Evolutionary conservation across 2,329 filamentous ascomycete species (phyloP).

Genomic region (Colletotrichum lindemuthianum): DNA sequence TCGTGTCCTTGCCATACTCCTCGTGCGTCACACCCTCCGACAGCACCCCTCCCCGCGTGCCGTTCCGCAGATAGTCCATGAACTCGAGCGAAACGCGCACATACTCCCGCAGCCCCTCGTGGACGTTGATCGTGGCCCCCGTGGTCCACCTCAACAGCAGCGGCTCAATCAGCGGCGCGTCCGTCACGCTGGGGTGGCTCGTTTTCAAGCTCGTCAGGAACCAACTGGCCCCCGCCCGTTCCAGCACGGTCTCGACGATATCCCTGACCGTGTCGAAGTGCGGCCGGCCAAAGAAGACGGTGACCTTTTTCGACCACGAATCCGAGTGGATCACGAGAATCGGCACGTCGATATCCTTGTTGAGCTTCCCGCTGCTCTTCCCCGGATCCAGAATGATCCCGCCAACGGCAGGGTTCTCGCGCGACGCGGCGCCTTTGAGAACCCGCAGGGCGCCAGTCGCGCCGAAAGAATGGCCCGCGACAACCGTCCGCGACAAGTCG

Average conservation of each 20-base stretch:
- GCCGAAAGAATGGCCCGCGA: slow-evolving; percentile 73
- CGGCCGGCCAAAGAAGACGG: slow-evolving; percentile 69
- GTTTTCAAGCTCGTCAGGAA: slow-evolving; percentile 65
- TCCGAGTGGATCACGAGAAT: slow-evolving; percentile 71
- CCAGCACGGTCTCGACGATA: slow-evolving; percentile 52
- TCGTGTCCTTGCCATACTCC: slow-evolving; percentile 51
- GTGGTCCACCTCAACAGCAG: slow-evolving; percentile 69
- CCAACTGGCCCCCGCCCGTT: slow-evolving; percentile 58
- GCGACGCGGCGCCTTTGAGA: slow-evolving; percentile 48
- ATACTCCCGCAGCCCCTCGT: slow-evolving; percentile 67
- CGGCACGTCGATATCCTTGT: slow-evolving; percentile 67
- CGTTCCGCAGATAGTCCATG: slow-evolving; percentile 56
- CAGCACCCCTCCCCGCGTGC: slow-evolving; percentile 58
- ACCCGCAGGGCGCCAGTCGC: slow-evolving; percentile 71
- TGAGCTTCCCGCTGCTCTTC: slow-evolving; percentile 70
- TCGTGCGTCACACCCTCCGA: slow-evolving; percentile 58
- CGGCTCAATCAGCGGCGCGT: slow-evolving; percentile 73
- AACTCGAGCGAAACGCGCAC: slow-evolving; percentile 69
- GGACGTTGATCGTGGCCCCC: slow-evolving; percentile 66
- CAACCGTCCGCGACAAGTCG: slow-evolving; percentile 62
- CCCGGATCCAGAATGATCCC: slow-evolving; percentile 74
- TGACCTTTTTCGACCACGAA: slow-evolving; percentile 68
- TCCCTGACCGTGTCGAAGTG: slow-evolving; percentile 72
- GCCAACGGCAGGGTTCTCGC: slow-evolving; percentile 64
- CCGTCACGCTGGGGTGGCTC: slow-evolving; percentile 72